Evolutionary conservation across 2,329 filamentous ascomycete species (phyloP).

Genomic region (Talaromyces sp.): DNA sequence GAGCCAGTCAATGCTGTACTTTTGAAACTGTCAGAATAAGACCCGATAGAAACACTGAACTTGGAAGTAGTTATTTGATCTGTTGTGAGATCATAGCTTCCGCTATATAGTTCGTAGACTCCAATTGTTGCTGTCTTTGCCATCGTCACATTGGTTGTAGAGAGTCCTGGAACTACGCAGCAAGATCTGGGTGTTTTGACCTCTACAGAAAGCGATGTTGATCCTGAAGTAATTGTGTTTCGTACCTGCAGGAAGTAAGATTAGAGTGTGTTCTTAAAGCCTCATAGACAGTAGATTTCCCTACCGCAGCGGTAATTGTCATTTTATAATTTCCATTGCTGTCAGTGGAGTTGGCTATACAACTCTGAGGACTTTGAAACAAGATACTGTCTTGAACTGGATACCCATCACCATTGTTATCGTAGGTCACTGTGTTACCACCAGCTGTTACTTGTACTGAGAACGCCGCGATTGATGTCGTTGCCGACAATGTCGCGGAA

Average conservation of each 20-base stretch:
- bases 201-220: constrained; percentile 10
- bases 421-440: constrained; percentile 11
- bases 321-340: constrained; percentile 12
- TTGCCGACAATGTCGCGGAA: constrained; percentile 3
- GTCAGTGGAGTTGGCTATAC: constrained; percentile 7
- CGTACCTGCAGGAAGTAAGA: constrained; percentile 2
- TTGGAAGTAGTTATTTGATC: constrained; percentile 14
- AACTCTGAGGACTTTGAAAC: constrained; percentile 14
- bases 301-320: constrained; percentile 14
- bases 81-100: constrained; percentile 12
- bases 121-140: constrained; percentile 11
- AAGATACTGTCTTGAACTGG: constrained; percentile 10
- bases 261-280: neutral
- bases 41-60: constrained; percentile 10
- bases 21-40: constrained; percentile 12
- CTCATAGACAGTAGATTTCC: neutral
- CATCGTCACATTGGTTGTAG: constrained; percentile 12
- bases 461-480: constrained; percentile 12
- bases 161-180: constrained; percentile 13
- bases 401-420: constrained; percentile 15
- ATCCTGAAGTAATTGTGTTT: constrained; percentile 2
- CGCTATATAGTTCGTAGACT: constrained; percentile 10
- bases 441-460: constrained; percentile 10
- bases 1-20: constrained; percentile 14
- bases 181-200: constrained; percentile 14